Evolutionary conservation across 192 early-diverging fungal species (phyloP).

Genomic region (Phycomyces nitens): DNA sequence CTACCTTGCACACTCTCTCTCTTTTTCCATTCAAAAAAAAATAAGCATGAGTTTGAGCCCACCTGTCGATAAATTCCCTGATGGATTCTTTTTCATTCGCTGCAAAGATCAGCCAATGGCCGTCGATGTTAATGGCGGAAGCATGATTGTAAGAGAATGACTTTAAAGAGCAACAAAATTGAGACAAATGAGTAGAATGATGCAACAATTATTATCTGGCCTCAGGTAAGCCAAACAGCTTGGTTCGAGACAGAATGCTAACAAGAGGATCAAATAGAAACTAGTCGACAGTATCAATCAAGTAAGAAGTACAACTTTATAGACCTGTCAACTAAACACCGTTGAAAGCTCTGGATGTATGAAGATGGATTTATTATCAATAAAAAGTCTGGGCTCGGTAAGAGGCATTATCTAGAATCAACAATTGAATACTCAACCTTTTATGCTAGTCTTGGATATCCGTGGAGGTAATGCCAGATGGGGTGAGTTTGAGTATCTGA

Average conservation of each 20-base stretch:
- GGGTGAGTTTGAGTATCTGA: background rate
- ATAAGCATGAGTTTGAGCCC: too few relatives aligned
- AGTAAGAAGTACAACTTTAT: background rate
- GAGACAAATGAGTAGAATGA: constrained; percentile 19
- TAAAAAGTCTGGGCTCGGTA: constrained; percentile 31
- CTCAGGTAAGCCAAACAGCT: constrained; percentile 16
- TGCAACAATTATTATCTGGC: constrained; percentile 25
- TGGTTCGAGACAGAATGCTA: background rate
- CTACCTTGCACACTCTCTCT: too few relatives aligned
- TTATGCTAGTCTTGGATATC: constrained; percentile 23
- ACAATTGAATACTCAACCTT: too few relatives aligned
- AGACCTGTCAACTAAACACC: background rate
- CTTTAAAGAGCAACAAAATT: background rate
- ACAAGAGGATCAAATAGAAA: constrained; percentile 15
- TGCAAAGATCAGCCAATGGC: constrained; percentile 9
- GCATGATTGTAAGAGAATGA: constrained; percentile 16
- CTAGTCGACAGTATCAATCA: constrained; percentile 26
- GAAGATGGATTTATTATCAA: constrained; percentile 31
- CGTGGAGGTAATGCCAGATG: constrained; percentile 23
- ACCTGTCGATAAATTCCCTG: constrained; percentile 21
- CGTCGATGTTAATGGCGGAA: constrained; percentile 16
- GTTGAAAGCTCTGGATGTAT: constrained; percentile 27
- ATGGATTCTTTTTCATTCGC: constrained; percentile 28
- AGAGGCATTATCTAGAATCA: background rate
- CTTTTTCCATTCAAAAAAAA: too few relatives aligned